phyloP scores from a whole-genome alignment of 2,329 filamentous ascomycete genomes.

The Emmonsiellopsis sp. region DNA sequence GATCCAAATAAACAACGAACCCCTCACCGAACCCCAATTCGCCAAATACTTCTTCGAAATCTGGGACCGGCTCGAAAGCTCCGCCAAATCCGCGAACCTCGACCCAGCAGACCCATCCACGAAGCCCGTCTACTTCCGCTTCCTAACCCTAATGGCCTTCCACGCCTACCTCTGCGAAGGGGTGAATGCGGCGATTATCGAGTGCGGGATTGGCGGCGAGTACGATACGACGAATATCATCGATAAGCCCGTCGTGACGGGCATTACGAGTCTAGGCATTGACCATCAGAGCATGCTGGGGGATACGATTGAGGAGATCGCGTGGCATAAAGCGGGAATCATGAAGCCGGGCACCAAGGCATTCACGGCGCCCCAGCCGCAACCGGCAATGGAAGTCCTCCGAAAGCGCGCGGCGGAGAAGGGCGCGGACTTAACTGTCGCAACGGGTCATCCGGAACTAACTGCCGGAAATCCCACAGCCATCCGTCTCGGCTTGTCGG shows the following conservation, averaged over 20 bases:
- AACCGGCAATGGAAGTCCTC: constrained; percentile 47
- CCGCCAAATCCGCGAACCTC: constrained; percentile 43
- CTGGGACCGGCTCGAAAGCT: constrained; percentile 60
- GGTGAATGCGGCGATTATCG: constrained; percentile 70
- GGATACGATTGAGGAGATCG: constrained; percentile 67
- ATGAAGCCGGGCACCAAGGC: constrained; percentile 59
- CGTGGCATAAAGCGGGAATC: constrained; percentile 88
- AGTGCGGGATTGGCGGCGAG: constrained; percentile 91
- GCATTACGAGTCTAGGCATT: constrained; percentile 72
- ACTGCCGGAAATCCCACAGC: constrained; percentile 28
- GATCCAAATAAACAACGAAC: constrained; percentile 67
- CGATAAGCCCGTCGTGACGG: constrained; percentile 57
- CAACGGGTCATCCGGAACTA: constrained; percentile 41
- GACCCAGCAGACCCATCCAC: constrained; percentile 44
- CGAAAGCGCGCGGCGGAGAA: constrained; percentile 46
- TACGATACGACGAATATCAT: constrained; percentile 89
- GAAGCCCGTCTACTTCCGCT: constrained; percentile 90
- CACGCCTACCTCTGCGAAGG: constrained; percentile 71
- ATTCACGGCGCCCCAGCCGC: constrained; percentile 53
- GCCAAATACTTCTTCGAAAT: constrained; percentile 73
- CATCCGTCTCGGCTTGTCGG: constrained; percentile 50
- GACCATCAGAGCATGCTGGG: constrained; percentile 80
- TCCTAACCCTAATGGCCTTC: constrained; percentile 78
- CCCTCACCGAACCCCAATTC: constrained; percentile 61
- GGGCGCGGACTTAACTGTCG: constrained; percentile 38